Percentiles rank a stretch among this genome's conserved stretches.
Conservation (phyloP, 1,139 yeast species). For the Diutina catenulata region DNA sequence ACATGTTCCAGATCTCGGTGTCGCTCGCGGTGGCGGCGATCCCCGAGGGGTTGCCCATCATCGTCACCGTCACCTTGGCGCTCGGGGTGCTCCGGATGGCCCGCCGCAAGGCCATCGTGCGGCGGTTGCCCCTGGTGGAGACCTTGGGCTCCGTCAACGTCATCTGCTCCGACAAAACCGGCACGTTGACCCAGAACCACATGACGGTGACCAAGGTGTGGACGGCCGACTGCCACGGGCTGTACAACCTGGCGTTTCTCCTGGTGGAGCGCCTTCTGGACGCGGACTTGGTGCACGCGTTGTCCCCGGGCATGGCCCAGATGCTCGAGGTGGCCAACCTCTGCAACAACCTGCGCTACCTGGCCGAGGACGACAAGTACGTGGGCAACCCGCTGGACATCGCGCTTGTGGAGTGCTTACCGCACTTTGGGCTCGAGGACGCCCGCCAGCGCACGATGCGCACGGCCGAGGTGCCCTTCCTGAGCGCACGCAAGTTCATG, state of each 20-base stretch:
- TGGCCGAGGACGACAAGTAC: slow-evolving; percentile 56
- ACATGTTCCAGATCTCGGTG: slow-evolving; percentile 94
- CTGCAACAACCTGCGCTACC: slow-evolving; percentile 71
- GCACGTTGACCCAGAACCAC: slow-evolving; percentile 87
- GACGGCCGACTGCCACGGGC: slow-evolving; percentile 62
- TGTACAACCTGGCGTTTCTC: slow-evolving; percentile 32
- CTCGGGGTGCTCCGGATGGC: slow-evolving; percentile 96
- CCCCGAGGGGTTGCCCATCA: slow-evolving; percentile 95
- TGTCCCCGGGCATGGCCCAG: slow-evolving; percentile 40
- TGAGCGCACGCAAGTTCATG: slow-evolving; percentile 80
- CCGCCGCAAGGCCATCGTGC: slow-evolving; percentile 79
- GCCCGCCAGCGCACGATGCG: slow-evolving; percentile 47
- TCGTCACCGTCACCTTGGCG: slow-evolving; percentile 92
- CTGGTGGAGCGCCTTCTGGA: slow-evolving; percentile 37
- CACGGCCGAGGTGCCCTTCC: slow-evolving; percentile 69
- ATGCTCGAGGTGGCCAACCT: slow-evolving; percentile 60
- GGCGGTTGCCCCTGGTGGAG: slow-evolving; percentile 88
- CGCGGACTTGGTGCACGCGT: slow-evolving; percentile 26
- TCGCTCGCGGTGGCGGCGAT: slow-evolving; percentile 96
- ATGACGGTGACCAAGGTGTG: slow-evolving; percentile 86
- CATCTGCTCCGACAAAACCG: slow-evolving; percentile 91
- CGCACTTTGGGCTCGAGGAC: slow-evolving; percentile 64
- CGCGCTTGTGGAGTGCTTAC: slow-evolving; percentile 68
- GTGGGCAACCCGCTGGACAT: slow-evolving; percentile 93
- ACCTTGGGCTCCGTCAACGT: slow-evolving; percentile 93